Base-by-base conservation (phyloP, 192 early-diverging fungal species). In the Coemansia sp. region DNA sequence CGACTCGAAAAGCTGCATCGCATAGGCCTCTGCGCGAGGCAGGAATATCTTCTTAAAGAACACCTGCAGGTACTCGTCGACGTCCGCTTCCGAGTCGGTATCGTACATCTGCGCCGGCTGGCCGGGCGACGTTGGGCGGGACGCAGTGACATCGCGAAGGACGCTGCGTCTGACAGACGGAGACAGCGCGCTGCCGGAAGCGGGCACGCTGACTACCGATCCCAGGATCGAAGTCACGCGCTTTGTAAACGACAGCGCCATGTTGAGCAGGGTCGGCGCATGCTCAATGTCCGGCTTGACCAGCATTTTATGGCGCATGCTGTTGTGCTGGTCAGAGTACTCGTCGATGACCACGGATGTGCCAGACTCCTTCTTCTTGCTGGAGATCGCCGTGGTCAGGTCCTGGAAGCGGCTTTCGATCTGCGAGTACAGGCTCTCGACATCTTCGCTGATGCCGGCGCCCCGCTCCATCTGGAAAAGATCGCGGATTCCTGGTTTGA, bases 11-110 rank as follows among this genome's bases (percentile, higher is more conserved):
- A 65, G 84, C 30, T 87, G 85, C 75, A 92, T 75, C 0, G 92
- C 88, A 42, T 89, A 85, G n/a, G 92, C 85, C 62, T 95, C 91
- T 54, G 93, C 88, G 55, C 89, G 86, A 10, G 92, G 90, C 61
- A 97, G 61, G 55, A 92, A 95, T 22, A 91, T 54, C 42, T 68
- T 76, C 28, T 70, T 68, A 45, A 83, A 83, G 48, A 83, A 83
- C 14, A 61, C n/a, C 77, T 79, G 88, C 88, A 69, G 85, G 58
- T 48, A 93, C 84, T 82, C 81, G 64, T 82, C 81, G 34, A 72
- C 63, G 4, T 78, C 81, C 0, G 58, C 53, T 6, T 67, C 68
- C 27, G 61, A 55, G 24, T 78, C 81, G 0, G 47, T 36, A 18
- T 67, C 68, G 36, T 70, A 63, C 9, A 57, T 22, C 10, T 50